A percentile compares a stretch with the other conserved stretches of the same genome.
Conservation (phyloP, 2,329 filamentous ascomycete genomes). For the Septoria petroselini region DNA sequence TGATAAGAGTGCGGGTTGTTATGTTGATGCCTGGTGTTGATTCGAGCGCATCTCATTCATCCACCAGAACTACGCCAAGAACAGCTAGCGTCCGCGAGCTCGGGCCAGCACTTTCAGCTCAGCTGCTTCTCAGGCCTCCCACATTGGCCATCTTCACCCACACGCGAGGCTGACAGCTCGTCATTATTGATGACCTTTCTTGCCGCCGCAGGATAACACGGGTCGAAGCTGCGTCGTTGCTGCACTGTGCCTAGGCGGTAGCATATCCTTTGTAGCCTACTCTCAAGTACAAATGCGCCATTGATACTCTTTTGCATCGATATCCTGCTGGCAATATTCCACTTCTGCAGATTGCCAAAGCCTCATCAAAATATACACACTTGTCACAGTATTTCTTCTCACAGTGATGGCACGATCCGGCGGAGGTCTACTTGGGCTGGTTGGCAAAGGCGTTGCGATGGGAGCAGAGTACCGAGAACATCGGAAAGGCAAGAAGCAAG, state of each 20-base stretch:
- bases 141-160: too few relatives aligned
- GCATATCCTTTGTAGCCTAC: too few relatives aligned
- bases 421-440: not conserved
- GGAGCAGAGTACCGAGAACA: conserved; percentile 33
- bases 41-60: conserved; percentile 4
- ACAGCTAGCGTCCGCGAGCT: conserved; percentile 2
- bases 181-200: too few relatives aligned
- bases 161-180: too few relatives aligned
- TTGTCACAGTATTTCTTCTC: not conserved
- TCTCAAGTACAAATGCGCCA: too few relatives aligned
- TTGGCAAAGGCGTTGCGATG: conserved; percentile 32
- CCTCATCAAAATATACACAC: not conserved
- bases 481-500: conserved; percentile 28
- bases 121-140: not conserved
- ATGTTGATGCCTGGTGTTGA: conserved; percentile 11
- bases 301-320: too few relatives aligned
- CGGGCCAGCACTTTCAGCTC: conserved; percentile 1
- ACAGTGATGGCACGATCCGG: not conserved
- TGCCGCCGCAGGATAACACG: too few relatives aligned
- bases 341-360: not conserved
- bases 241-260: too few relatives aligned
- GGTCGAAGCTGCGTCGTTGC: too few relatives aligned
- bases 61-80: not conserved
- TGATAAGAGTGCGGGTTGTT: too few relatives aligned
- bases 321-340: not conserved